These are phyloP conservation scores for Phylloporus sp. DNA, from an alignment of 768 basidiomycete genomes.

Conservation along the genomic window DNA sequence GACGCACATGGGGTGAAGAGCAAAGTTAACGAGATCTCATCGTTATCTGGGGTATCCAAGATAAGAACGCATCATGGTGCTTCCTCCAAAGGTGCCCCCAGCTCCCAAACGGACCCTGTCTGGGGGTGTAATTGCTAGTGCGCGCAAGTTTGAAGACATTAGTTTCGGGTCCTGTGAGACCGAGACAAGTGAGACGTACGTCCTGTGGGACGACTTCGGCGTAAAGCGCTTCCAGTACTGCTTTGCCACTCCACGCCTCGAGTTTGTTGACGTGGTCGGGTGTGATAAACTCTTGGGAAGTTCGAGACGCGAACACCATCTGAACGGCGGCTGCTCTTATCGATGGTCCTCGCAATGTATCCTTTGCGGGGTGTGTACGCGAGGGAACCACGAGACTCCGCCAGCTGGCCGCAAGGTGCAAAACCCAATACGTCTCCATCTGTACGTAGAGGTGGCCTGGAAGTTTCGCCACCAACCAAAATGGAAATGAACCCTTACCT, in stretches of 20 bases:
- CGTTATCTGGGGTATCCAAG: background rate
- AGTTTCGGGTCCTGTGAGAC: slow-evolving; percentile 1
- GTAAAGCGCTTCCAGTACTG: slow-evolving; percentile 53
- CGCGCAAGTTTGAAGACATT: slow-evolving; percentile 9
- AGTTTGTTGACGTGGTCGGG: slow-evolving; percentile 55
- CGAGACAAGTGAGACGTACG: slow-evolving; percentile 31
- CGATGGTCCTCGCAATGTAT: slow-evolving; percentile 17
- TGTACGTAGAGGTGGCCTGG: slow-evolving; percentile 26
- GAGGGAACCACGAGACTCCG: slow-evolving; percentile 28
- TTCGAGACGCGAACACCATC: slow-evolving; percentile 77
- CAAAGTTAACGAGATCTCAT: slow-evolving; percentile 1
- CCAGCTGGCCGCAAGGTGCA: slow-evolving; percentile 76
- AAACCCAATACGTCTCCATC: slow-evolving; percentile 86
- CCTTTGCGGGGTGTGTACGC: slow-evolving; percentile 5
- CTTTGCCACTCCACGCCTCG: slow-evolving; percentile 60
- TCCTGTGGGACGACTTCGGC: slow-evolving; percentile 44
- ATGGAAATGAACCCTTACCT: slow-evolving; percentile 39
- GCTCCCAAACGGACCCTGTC: slow-evolving; percentile 55
- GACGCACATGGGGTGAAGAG: background rate
- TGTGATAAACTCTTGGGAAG: slow-evolving; percentile 68
- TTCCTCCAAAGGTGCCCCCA: slow-evolving; percentile 3
- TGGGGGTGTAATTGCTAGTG: slow-evolving; percentile 53
- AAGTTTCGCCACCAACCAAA: background rate
- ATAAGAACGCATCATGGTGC: slow-evolving; percentile 6
- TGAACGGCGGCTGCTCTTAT: slow-evolving; percentile 78